Evolutionary conservation across 108 stramenopile species (phyloP).

Genomic region (Tribonema minus): DNA sequence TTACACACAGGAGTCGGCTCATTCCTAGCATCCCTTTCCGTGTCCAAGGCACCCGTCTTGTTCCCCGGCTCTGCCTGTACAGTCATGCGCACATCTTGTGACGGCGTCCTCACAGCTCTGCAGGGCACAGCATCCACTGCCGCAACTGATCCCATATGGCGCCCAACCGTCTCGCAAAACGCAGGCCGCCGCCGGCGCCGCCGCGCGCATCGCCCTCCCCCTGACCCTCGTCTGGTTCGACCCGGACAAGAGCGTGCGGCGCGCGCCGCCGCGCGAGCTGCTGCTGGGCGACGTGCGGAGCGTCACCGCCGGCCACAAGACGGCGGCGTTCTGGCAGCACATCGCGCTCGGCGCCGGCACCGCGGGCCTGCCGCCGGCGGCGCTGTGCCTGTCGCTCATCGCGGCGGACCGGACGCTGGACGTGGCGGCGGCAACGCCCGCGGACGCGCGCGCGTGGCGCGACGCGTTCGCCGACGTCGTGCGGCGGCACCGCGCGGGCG

Average conservation of each 20-base stretch:
- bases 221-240: constrained; percentile 22
- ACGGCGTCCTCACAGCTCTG: too few relatives aligned
- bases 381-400: constrained; percentile 39
- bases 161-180: too few relatives aligned
- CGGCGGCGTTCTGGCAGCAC: constrained; percentile 44
- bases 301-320: constrained; percentile 25
- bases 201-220: too few relatives aligned
- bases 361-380: constrained; percentile 18
- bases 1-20: too few relatives aligned
- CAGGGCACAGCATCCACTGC: too few relatives aligned
- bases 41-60: too few relatives aligned
- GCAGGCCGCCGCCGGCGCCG: too few relatives aligned
- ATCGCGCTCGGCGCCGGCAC: constrained; percentile 23
- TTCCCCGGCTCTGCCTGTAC: too few relatives aligned
- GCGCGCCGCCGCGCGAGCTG: constrained; percentile 14
- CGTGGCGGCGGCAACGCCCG: constrained; percentile 35
- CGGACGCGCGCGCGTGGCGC: constrained; percentile 34
- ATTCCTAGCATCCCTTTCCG: too few relatives aligned
- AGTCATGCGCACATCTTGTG: too few relatives aligned
- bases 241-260: constrained; percentile 1
- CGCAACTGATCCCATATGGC: too few relatives aligned
- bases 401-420: constrained; percentile 27
- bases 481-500: neutral
- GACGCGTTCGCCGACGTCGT: constrained; percentile 9
- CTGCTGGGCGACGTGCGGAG: neutral